Conservation (phyloP, 257 asterid species). For the Nicotiana obtusifolia region DNA sequence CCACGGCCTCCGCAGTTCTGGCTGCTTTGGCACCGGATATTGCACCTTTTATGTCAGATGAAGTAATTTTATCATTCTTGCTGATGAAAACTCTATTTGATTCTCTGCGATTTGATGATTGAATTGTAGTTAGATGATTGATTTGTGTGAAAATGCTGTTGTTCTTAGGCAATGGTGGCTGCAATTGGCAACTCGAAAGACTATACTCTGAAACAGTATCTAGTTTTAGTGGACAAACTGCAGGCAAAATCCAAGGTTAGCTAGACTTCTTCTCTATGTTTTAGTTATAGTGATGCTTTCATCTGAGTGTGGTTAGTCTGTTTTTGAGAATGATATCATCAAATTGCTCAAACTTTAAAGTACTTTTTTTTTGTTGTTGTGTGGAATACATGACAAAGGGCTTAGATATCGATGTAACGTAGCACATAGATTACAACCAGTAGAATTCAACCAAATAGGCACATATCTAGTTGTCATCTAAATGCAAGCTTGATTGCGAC, state of each 20-base stretch:
- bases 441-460: neutral
- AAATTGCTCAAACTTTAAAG: neutral
- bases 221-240: slow-evolving; percentile 55
- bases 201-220: slow-evolving; percentile 65
- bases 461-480: neutral
- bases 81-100: neutral
- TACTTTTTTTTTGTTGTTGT: too few relatives aligned
- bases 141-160: neutral
- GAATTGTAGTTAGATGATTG: neutral
- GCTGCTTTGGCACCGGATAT: slow-evolving; percentile 80
- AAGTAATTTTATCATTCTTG: slow-evolving; percentile 29
- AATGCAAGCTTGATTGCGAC: neutral
- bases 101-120: neutral
- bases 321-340: slow-evolving; percentile 3
- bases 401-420: neutral
- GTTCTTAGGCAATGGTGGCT: slow-evolving; percentile 61
- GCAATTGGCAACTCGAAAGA: slow-evolving; percentile 67
- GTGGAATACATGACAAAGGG: neutral
- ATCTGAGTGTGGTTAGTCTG: neutral
- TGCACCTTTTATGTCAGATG: slow-evolving; percentile 92
- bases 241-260: slow-evolving; percentile 70
- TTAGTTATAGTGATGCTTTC: neutral
- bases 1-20: slow-evolving; percentile 89
- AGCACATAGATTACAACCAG: neutral
- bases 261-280: neutral